Base-by-base conservation (phyloP, 108 stramenopile species). In the Nitzschia inconspicua region DNA sequence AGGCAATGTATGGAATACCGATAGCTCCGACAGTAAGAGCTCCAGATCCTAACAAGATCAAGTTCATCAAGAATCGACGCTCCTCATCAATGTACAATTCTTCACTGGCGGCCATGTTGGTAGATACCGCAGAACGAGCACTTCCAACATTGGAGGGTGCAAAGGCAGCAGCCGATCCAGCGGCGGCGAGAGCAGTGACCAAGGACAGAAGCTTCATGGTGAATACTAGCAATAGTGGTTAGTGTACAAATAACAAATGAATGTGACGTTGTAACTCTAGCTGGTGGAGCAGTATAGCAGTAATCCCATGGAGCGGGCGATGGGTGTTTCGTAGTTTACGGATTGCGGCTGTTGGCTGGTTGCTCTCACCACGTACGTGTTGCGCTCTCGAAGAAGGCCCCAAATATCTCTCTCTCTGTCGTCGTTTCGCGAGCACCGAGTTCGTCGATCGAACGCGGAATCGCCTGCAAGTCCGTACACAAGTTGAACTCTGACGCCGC, bases 1-100 rank as follows among this genome's bases (percentile, higher is more conserved):
- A 96, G 65, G 84, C 79, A 49, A 97, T 73, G 88, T 96, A 98
- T 25, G 97, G 97, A 34, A 96, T 74, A 28, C 89, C 97, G 50
- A 98, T 80, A 72, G 86, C 88, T 47, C 85, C 93, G 35, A 95
- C 86, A 54, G 93, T 92, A 6, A 94, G 73, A 32, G 88, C 95
- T 52, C 83, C 91, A 20, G 95, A 91, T 61, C 92, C 91, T 25
- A 94, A 78, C 36, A 98, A 81, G 78, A 98, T 95, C 35, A 90
- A 61, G 87, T 98, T 98, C 97, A 98, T 96, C 57, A 96, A 69
- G 47, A 89, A 85, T 62, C 97, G 91, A 57, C 97, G 95, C 61
- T 95, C 89, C 74, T 96, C 93, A 77, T 98, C 96, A 62, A 95
- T 95, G 76, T 96, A 95, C 42, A 86, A 86, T 59, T 93, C 85